Conservation (phyloP, 202 grass and related monocot species). For the Hordeum pubiflorum region DNA sequence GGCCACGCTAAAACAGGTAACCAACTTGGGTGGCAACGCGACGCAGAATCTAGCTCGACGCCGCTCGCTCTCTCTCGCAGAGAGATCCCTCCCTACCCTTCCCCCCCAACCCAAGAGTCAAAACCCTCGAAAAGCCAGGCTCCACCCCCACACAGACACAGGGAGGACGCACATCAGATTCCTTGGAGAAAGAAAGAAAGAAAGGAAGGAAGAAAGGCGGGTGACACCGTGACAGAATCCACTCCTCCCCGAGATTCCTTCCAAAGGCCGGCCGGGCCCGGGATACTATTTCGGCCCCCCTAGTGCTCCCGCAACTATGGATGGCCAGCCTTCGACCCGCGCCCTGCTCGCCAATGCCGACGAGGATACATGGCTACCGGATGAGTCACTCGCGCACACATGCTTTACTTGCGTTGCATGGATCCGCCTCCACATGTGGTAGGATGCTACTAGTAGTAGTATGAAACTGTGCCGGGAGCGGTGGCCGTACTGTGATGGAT, state of each 20-base stretch:
- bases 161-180: slow-evolving; percentile 4
- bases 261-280: slow-evolving; percentile 31
- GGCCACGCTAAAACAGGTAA: slow-evolving; percentile 8
- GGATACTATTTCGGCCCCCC: slow-evolving; percentile 26
- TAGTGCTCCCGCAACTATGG: slow-evolving; percentile 81
- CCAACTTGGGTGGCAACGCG: slow-evolving; percentile 16
- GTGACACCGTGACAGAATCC: slow-evolving; percentile 57
- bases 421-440: not conserved
- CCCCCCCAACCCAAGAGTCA: slow-evolving; percentile 19
- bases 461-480: not conserved
- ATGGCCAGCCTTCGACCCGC: slow-evolving; percentile 28
- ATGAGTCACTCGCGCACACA: slow-evolving; percentile 1
- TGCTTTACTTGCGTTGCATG: not conserved
- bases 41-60: slow-evolving; percentile 18
- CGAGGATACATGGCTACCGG: not conserved
- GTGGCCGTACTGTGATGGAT: not conserved
- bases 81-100: slow-evolving; percentile 19
- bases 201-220: not conserved
- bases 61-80: not conserved
- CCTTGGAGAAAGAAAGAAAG: not conserved
- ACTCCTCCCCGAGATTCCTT: slow-evolving; percentile 59
- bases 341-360: slow-evolving; percentile 12
- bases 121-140: slow-evolving; percentile 6
- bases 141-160: not conserved
- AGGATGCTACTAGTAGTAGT: not conserved